A percentile compares a stretch with the other conserved stretches of the same genome.
These are phyloP conservation scores for Saturnispora serradocipensis DNA, from an alignment of 805 yeast species.

Conservation along the genomic window DNA sequence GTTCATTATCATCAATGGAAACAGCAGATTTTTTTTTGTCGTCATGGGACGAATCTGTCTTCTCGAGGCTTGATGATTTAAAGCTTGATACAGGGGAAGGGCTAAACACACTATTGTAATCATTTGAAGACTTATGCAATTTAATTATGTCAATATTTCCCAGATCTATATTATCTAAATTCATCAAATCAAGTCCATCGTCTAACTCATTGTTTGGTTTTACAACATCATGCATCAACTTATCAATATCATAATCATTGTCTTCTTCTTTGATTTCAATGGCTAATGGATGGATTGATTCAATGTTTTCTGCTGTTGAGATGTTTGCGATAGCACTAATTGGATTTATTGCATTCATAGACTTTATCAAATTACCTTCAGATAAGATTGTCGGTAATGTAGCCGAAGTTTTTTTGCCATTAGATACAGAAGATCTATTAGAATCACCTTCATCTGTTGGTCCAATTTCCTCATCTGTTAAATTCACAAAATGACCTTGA, in stretches of 20 bases:
- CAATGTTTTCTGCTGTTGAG: background rate
- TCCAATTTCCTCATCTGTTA: slow-evolving; percentile 1
- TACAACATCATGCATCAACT: background rate
- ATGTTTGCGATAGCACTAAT: background rate
- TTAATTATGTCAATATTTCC: background rate
- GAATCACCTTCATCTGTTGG: slow-evolving; percentile 1
- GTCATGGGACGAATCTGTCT: background rate
- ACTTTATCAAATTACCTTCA: slow-evolving; percentile 16
- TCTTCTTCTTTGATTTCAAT: slow-evolving; percentile 2
- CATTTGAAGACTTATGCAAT: background rate
- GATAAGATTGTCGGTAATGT: slow-evolving; percentile 19
- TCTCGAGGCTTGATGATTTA: background rate
- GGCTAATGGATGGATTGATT: background rate
- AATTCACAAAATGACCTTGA: slow-evolving; percentile 1
- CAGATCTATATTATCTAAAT: background rate
- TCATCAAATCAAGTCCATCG: background rate
- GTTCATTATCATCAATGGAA: slow-evolving; percentile 22
- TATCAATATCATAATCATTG: background rate
- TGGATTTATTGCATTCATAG: slow-evolving; percentile 10
- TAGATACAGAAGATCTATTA: background rate
- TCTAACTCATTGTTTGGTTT: background rate
- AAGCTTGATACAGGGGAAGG: background rate
- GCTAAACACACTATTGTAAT: slow-evolving; percentile 1
- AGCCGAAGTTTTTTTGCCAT: background rate
- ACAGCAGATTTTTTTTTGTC: background rate